Conservation (phyloP, 768 basidiomycete genomes). For the Lactarius trivialis region DNA sequence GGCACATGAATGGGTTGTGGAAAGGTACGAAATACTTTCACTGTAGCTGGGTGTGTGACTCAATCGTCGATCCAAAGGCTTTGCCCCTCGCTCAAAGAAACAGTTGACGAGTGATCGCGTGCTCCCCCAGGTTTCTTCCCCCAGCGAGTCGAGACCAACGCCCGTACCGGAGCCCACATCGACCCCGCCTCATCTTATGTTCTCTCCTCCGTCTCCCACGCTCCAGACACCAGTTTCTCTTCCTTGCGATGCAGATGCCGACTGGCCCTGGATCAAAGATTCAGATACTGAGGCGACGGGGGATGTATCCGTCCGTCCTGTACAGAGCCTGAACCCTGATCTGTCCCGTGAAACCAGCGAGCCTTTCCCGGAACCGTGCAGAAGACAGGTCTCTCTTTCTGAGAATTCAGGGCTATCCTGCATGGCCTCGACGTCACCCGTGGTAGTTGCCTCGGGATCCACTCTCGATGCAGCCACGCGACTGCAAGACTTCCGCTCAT, state of each 20-base stretch:
- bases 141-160: background rate
- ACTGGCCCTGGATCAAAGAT: background rate
- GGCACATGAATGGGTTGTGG: conserved; percentile 4
- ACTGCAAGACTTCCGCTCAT: conserved; percentile 7
- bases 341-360: background rate
- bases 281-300: background rate
- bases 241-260: background rate
- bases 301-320: background rate
- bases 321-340: background rate
- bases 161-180: background rate
- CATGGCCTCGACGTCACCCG: background rate
- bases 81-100: background rate
- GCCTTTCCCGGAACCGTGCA: background rate
- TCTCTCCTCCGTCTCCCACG: background rate
- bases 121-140: background rate
- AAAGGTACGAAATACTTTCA: background rate
- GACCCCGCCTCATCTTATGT: background rate
- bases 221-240: background rate
- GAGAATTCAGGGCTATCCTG: background rate
- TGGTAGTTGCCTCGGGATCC: background rate
- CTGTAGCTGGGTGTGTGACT: background rate
- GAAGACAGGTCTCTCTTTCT: background rate
- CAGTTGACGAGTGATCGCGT: conserved; percentile 3
- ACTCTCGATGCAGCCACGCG: conserved; percentile 4
- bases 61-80: background rate